Evolutionary conservation across 106 monocot species (phyloP), one percentile per base, ranked within the genome.

Genomic region (Hemerocallis citrina): DNA sequence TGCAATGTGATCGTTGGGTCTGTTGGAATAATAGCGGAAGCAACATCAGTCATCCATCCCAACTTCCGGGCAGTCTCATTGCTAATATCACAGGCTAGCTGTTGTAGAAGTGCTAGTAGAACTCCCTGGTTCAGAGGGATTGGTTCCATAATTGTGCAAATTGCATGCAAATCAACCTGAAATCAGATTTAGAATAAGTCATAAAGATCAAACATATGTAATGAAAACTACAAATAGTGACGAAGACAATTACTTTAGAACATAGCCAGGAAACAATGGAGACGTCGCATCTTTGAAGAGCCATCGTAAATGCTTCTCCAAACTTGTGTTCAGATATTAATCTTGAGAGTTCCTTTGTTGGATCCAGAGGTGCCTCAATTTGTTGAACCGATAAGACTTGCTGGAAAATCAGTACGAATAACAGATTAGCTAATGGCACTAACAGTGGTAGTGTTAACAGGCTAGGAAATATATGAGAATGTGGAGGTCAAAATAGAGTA

Each of bases 191-290:
- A 17, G 2, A 3, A 3, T 22, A 15, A 51, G 3, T 20, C 14
- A 39, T 57, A 55, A 38, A 54, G 24, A 15, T 51, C 25, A 31
- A 40, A 12, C 25, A 49, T 11, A 12, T 1, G 17, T 17, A 1
- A 16, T 2, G 20, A 1, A 45, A 9, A 9, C 41, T 4, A 41
- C 16, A 19, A 9, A 45, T 0, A 21, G 49, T 7, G 20, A 7
- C 7, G 49, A 49, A 19, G 16, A 29, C 14, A 63, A 63, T n/a
- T n/a, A 87, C 95, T 86, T 96, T 83, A 74, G 86, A 78, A 45
- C 95, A 96, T n/a, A 96, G 42, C 95, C 95, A 96, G 34, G 95
- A 90, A 0, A 96, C 95, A 32, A 96, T 78, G n/a, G 90, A 74
- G 48, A 96, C 90, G 45, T 96, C 87, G 57, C 89, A 90, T 74